Conservation (phyloP, 2,329 filamentous ascomycete species). For the Eutypella sp. region DNA sequence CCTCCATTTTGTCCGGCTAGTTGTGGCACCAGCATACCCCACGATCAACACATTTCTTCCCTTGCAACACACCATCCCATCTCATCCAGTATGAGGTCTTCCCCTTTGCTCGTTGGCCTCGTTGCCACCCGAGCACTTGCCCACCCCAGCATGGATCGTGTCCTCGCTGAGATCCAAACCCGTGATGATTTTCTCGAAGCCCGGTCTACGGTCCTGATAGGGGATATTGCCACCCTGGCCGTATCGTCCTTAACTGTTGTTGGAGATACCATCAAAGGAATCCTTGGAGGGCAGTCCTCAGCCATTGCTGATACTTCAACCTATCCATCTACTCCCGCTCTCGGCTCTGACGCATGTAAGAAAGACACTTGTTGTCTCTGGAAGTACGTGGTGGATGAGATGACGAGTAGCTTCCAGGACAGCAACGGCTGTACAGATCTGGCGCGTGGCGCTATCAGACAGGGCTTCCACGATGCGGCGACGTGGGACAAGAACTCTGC, state of each 20-base stretch:
- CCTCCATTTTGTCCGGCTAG: not conserved
- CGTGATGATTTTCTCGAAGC: slow-evolving; percentile 10
- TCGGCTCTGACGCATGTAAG: slow-evolving; percentile 19
- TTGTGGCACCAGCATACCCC: not conserved
- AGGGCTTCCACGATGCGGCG: slow-evolving; percentile 43
- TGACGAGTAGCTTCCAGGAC: slow-evolving; percentile 29
- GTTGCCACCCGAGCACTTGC: slow-evolving; percentile 12
- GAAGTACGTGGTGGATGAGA: slow-evolving; percentile 32
- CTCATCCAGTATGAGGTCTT: slow-evolving; percentile 15
- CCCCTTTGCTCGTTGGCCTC: slow-evolving; percentile 9
- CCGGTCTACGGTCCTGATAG: slow-evolving; percentile 17
- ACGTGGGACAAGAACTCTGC: slow-evolving; percentile 33
- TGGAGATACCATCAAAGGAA: slow-evolving; percentile 17
- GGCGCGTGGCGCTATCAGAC: slow-evolving; percentile 39
- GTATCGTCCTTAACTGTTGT: slow-evolving; percentile 5
- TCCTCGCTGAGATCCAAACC: slow-evolving; percentile 20
- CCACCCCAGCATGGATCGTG: slow-evolving; percentile 19
- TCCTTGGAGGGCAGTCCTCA: slow-evolving; percentile 14
- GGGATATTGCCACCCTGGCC: slow-evolving; percentile 15
- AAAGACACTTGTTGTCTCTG: slow-evolving; percentile 34
- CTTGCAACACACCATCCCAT: not conserved
- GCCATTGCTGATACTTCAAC: slow-evolving; percentile 10
- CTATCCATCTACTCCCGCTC: slow-evolving; percentile 16
- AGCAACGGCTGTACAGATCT: slow-evolving; percentile 31
- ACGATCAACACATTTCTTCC: not conserved